Evolutionary conservation across 306 rosid species (phyloP).

Genomic region (Prunus davidiana): DNA sequence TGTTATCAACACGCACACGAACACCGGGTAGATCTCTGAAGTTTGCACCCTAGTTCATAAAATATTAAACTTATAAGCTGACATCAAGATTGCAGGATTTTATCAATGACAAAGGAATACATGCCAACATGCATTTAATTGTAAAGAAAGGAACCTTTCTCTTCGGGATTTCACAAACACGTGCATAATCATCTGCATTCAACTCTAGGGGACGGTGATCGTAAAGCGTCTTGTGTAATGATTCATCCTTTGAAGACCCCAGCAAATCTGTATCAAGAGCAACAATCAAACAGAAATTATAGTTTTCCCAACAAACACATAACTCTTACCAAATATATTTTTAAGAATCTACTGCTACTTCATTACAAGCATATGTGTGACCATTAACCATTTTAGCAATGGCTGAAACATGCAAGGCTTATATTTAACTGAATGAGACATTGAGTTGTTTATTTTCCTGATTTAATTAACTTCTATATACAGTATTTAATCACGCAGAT

Average conservation of each 20-base stretch:
- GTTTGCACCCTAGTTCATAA: constrained; percentile 58
- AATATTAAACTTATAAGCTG: not conserved
- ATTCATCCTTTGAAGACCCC: not conserved
- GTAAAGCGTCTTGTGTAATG: constrained; percentile 15
- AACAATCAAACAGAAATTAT: not conserved
- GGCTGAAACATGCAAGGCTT: no score
- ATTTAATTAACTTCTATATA: not conserved
- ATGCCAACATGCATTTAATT: not conserved
- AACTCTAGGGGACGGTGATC: constrained; percentile 65
- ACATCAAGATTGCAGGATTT: not conserved
- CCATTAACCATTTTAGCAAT: no score
- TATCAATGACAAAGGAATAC: not conserved
- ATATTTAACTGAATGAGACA: no score
- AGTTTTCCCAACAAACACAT: not conserved
- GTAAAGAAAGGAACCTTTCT: constrained; percentile 45
- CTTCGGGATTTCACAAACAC: constrained; percentile 62
- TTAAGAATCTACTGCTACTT: no score
- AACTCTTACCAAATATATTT: not conserved
- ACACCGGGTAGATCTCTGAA: constrained; percentile 87
- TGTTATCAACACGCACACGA: constrained; percentile 48
- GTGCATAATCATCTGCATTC: constrained; percentile 60
- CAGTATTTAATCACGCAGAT: no score
- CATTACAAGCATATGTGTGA: no score
- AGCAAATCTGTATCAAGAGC: constrained; percentile 36
- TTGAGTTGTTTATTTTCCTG: no score